Base-by-base conservation (phyloP, 352 stramenopile genomes). In the Phytophthora meadii region DNA sequence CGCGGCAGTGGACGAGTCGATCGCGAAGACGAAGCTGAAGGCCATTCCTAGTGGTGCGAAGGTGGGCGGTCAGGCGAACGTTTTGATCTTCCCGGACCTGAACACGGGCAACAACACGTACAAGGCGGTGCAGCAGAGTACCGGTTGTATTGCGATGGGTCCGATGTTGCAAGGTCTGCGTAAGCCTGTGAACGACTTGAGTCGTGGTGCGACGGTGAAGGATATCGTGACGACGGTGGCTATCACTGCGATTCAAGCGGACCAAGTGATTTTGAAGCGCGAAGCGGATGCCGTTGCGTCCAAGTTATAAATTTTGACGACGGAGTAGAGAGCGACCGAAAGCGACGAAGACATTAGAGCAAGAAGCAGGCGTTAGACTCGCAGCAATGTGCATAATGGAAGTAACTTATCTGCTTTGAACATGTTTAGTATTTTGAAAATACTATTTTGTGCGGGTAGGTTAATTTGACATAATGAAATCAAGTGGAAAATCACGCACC, bases 61-160 rank as follows among this genome's bases (percentile, higher is more conserved):
- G 53, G 84, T 96, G 15, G 89, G 81, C 27, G 89, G 89, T n/a
- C 74, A 82, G 49, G 87, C 89, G 28, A 96, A 92, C 63, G 89
- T 97, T 30, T 54, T 95, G 25, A 87, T 94, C 63, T 97, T 96
- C 68, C 89, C 88, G 37, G 86, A 95, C 53, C 65, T 97, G 61
- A 95, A 94, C 67, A 93, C 87, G 48, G 89, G 86, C 56, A 97
- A 96, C 77, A 94, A 92, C 61, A 94, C 84, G 46, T 97, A 96
- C 80, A 96, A 97, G 77, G 90, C 87, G 4, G 90, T 96, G 28
- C 89, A 92, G 66, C 84, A 92, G 72, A 87, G 76, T 48, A 92
- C 84, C 6, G 70, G 77, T 24, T 91, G 82, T 50, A 79, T 94
- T 54, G 87, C 84, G 4, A 91, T 97, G 63, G 90, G 90, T 54